A percentile compares a stretch with the other conserved stretches of the same genome.
phyloP scores from a whole-genome alignment of 306 rosid genomes.

The Gastrolobium bilobum region DNA sequence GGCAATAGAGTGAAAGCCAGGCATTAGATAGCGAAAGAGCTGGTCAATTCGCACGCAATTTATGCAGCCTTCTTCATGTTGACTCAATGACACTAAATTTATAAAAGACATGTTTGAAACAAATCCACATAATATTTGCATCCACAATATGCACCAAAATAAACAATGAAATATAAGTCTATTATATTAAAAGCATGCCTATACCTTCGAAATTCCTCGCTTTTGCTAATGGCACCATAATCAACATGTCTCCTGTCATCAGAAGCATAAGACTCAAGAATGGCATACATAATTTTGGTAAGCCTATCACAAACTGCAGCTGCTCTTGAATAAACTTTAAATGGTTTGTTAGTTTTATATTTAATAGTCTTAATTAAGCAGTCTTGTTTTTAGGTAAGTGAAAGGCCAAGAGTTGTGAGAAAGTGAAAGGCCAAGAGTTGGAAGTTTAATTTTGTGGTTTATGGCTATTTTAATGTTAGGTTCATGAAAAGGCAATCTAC shows the following conservation, averaged over 20 bases:
- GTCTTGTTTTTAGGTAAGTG: no score
- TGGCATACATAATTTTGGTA: slow-evolving; percentile 76
- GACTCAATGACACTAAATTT: not conserved
- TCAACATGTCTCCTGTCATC: slow-evolving; percentile 62
- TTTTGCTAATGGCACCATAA: slow-evolving; percentile 70
- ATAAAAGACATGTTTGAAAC: not conserved
- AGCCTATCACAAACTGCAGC: slow-evolving; percentile 61
- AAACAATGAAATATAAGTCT: not conserved
- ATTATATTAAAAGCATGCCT: not conserved
- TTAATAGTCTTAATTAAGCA: no score
- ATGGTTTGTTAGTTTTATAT: no score
- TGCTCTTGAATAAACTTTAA: no score
- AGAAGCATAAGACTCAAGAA: slow-evolving; percentile 79
- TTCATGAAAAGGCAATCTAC: no score
- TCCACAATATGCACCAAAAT: not conserved
- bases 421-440: no score
- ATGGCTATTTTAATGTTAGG: no score
- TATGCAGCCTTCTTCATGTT: not conserved
- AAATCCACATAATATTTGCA: not conserved
- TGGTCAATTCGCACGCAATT: not conserved
- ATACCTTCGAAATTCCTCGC: slow-evolving; percentile 84
- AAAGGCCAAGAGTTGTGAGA: no score
- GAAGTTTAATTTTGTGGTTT: no score
- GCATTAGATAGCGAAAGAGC: not conserved
- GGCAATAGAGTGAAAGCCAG: not conserved